Evolutionary conservation across 2,329 filamentous ascomycete species (phyloP).

Genomic region (Colletotrichum tabaci): DNA sequence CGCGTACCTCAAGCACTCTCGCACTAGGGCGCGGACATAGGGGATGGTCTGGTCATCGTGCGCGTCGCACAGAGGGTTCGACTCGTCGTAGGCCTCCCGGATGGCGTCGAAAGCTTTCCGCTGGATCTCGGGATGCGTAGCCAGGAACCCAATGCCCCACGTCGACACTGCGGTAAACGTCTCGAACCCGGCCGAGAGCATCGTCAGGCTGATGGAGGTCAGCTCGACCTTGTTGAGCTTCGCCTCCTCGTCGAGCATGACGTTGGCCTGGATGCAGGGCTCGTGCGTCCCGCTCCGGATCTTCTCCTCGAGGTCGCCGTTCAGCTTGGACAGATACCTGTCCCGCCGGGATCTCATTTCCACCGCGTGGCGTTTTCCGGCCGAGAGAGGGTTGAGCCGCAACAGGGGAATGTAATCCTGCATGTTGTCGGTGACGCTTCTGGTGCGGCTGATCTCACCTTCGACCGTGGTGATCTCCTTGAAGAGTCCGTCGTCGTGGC

Average conservation of each 20-base stretch:
- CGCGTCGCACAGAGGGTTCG: constrained; percentile 83
- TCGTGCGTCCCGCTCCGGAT: constrained; percentile 70
- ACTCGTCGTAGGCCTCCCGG: constrained; percentile 75
- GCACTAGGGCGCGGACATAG: constrained; percentile 83
- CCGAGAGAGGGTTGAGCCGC: constrained; percentile 40
- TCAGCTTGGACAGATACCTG: constrained; percentile 43
- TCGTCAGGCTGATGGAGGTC: constrained; percentile 77
- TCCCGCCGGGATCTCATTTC: constrained; percentile 44
- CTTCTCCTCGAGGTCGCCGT: constrained; percentile 43
- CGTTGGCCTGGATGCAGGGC: constrained; percentile 77
- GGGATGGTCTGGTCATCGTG: constrained; percentile 81
- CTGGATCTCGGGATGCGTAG: constrained; percentile 49
- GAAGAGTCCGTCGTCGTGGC: constrained; percentile 39
- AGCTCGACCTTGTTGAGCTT: constrained; percentile 64
- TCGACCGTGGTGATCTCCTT: constrained; percentile 46
- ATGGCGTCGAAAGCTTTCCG: constrained; percentile 47
- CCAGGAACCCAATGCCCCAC: constrained; percentile 49
- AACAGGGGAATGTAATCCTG: constrained; percentile 46
- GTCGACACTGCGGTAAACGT: constrained; percentile 48
- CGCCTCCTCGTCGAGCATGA: constrained; percentile 75
- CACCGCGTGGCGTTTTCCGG: constrained; percentile 28
- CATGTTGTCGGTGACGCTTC: constrained; percentile 45
- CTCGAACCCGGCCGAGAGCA: constrained; percentile 64
- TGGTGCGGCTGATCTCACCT: constrained; percentile 43
- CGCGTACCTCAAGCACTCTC: constrained; percentile 73